Evolutionary conservation across 1,284 basidiomycete genomes (phyloP).

Genomic region (Violaceomyces palustris): DNA sequence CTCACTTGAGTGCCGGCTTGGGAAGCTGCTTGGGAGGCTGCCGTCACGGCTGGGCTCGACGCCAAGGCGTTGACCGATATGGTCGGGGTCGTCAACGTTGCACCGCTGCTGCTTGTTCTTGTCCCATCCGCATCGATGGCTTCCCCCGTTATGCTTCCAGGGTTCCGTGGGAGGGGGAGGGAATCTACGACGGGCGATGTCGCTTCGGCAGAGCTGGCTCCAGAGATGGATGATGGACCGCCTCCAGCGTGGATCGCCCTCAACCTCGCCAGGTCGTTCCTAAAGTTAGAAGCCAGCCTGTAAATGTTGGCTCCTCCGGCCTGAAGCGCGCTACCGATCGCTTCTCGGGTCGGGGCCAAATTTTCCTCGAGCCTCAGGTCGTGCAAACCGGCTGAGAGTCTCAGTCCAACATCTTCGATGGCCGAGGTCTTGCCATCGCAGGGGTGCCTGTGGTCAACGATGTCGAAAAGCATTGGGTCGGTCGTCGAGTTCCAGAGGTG

Average conservation of each 20-base stretch:
- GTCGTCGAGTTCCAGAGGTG: constrained; percentile 36
- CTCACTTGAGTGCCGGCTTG: constrained; percentile 42
- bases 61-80: not conserved
- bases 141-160: constrained; percentile 29
- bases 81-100: not conserved
- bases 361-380: constrained; percentile 50
- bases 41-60: constrained; percentile 17
- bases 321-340: constrained; percentile 41
- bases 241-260: constrained; percentile 10
- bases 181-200: not conserved
- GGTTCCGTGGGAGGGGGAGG: constrained; percentile 1
- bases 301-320: constrained; percentile 40
- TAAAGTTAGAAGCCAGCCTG: constrained; percentile 36
- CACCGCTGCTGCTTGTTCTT: constrained; percentile 3
- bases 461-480: constrained; percentile 47
- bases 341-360: constrained; percentile 44
- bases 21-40: constrained; percentile 30
- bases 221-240: not conserved
- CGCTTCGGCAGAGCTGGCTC: constrained; percentile 6
- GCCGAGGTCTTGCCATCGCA: constrained; percentile 47
- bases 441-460: constrained; percentile 46
- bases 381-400: constrained; percentile 44
- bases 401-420: constrained; percentile 46
- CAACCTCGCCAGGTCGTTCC: constrained; percentile 41
- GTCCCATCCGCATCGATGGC: constrained; percentile 28